These are phyloP conservation scores for Avena sativa DNA, from an alignment of 176 grass and related monocot genomes.

Conservation along the genomic window DNA sequence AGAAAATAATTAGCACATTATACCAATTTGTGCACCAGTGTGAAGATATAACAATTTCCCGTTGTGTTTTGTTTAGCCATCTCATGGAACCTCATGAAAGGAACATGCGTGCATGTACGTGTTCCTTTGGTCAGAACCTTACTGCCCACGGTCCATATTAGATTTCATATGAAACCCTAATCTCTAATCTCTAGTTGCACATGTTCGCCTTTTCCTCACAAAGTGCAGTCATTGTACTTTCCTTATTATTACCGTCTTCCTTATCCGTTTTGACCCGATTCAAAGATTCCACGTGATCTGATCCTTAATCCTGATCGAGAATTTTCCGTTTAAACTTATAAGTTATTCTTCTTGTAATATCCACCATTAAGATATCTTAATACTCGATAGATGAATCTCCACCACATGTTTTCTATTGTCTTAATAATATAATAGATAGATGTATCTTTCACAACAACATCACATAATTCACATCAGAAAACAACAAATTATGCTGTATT, in stretches of 20 bases:
- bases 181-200: neutral
- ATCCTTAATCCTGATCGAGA: neutral
- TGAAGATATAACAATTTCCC: neutral
- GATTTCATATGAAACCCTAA: neutral
- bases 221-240: neutral
- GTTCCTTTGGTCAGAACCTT: neutral
- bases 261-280: neutral
- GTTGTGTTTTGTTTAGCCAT: neutral
- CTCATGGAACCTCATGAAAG: neutral
- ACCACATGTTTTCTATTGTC: neutral
- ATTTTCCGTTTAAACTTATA: neutral
- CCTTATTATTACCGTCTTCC: neutral
- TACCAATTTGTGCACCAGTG: neutral
- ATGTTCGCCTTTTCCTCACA: neutral
- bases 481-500: conserved; percentile 18
- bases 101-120: neutral
- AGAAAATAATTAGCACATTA: neutral
- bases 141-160: neutral
- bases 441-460: neutral
- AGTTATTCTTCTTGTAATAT: neutral
- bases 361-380: neutral
- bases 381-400: neutral
- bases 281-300: neutral
- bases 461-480: conserved; percentile 11
- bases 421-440: neutral